Percentiles rank a stretch among this genome's conserved stretches.
Conservation (phyloP, 1,284 basidiomycete genomes). For the Rhizoctonia solani region DNA sequence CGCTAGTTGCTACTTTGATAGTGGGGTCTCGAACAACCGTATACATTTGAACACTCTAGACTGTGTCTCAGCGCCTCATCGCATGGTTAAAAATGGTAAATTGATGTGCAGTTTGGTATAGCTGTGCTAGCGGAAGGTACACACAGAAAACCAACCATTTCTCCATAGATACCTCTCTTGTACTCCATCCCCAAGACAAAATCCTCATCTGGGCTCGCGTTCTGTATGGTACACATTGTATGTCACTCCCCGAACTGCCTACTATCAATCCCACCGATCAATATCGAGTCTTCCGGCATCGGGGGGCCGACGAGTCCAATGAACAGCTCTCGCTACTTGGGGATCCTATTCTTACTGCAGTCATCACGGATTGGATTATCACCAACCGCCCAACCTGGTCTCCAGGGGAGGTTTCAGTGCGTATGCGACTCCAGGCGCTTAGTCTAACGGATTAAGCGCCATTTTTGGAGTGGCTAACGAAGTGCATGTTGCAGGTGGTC, state of each 20-base stretch:
- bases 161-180: not conserved
- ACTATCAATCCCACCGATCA: slow-evolving; percentile 27
- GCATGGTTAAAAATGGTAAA: not conserved
- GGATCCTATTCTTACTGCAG: slow-evolving; percentile 28
- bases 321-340: slow-evolving; percentile 32
- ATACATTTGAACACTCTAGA: too few species aligned
- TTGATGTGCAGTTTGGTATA: not conserved
- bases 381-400: slow-evolving; percentile 20
- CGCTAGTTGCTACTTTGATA: too few species aligned
- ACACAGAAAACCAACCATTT: not conserved
- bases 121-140: not conserved
- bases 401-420: slow-evolving; percentile 31
- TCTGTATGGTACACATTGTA: slow-evolving; percentile 16
- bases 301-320: slow-evolving; percentile 24
- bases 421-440: not conserved
- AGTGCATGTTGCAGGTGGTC: slow-evolving; percentile 6
- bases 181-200: not conserved
- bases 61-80: not conserved
- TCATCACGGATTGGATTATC: slow-evolving; percentile 34
- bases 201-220: not conserved
- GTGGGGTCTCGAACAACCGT: too few species aligned
- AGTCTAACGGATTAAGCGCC: not conserved
- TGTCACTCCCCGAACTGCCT: slow-evolving; percentile 30
- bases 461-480: not conserved
- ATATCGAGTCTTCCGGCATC: slow-evolving; percentile 27